Conservation (phyloP, 306 rosid species). For the Clitoria ternatea region DNA sequence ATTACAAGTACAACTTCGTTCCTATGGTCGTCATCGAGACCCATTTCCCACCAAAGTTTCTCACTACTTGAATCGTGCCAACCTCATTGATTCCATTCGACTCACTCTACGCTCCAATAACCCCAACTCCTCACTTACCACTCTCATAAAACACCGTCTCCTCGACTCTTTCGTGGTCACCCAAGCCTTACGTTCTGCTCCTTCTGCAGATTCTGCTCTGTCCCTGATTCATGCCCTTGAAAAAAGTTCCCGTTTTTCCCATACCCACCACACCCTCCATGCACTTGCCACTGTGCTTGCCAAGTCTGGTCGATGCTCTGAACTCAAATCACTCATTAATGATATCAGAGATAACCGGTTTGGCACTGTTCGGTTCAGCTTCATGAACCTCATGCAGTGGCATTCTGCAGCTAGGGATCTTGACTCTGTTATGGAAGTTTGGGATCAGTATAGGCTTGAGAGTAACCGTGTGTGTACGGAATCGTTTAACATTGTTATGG, state of each 20-base stretch:
- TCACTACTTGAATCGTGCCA: conserved; percentile 76
- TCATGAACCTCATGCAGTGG: conserved; percentile 72
- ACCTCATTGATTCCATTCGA: conserved; percentile 72
- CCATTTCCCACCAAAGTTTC: conserved; percentile 64
- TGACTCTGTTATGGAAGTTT: conserved; percentile 49
- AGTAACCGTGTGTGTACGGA: conserved; percentile 46
- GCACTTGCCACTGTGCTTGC: conserved; percentile 76
- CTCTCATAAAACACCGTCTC: conserved; percentile 41
- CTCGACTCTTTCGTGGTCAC: conserved; percentile 65
- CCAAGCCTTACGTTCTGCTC: conserved; percentile 68
- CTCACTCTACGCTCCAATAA: conserved; percentile 47
- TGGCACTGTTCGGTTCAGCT: conserved; percentile 40
- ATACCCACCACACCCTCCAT: conserved; percentile 58
- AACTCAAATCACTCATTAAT: conserved; percentile 54
- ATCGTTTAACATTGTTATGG: conserved; percentile 66
- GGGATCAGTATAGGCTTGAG: conserved; percentile 49
- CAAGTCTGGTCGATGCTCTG: conserved; percentile 38
- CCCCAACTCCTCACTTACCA: conserved; percentile 46
- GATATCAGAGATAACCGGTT: conserved; percentile 42
- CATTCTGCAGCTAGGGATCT: conserved; percentile 53
- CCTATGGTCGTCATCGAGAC: conserved; percentile 40
- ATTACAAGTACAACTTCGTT: conserved; percentile 34
- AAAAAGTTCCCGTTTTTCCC: conserved; percentile 37
- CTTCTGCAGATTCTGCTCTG: conserved; percentile 69
- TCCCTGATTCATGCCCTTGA: conserved; percentile 39